These are phyloP conservation scores for Przewalskia tangutica DNA, from an alignment of 257 asterid species.

Conservation along the genomic window DNA sequence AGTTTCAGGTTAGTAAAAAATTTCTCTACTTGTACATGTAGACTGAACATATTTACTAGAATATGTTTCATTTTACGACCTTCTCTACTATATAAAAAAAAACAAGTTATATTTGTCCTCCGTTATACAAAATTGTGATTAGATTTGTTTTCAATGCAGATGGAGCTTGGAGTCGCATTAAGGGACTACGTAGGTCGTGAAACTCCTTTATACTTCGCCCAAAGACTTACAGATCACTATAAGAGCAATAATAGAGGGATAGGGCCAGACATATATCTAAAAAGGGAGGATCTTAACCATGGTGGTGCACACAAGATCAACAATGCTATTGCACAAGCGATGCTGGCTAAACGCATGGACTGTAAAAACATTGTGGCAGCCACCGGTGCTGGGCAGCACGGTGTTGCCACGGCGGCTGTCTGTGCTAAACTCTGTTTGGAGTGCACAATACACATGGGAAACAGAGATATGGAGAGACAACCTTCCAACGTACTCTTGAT, in stretches of 20 bases:
- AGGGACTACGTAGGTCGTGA: slow-evolving; percentile 74
- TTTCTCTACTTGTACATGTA: no score
- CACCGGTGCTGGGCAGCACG: slow-evolving; percentile 85
- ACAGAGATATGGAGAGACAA: slow-evolving; percentile 46
- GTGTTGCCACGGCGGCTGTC: slow-evolving; percentile 68
- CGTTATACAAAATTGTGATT: background rate
- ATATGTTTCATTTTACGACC: no score
- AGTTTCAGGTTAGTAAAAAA: slow-evolving; percentile 44
- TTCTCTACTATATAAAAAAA: no score
- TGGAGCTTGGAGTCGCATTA: slow-evolving; percentile 34
- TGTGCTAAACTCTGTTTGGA: slow-evolving; percentile 61
- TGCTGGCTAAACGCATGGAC: slow-evolving; percentile 73
- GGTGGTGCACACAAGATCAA: slow-evolving; percentile 80
- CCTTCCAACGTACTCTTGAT: slow-evolving; percentile 44
- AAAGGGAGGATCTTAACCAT: slow-evolving; percentile 71
- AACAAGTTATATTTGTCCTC: no score
- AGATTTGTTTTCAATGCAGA: slow-evolving; percentile 12
- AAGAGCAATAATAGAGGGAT: slow-evolving; percentile 25
- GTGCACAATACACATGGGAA: slow-evolving; percentile 53
- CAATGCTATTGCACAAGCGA: slow-evolving; percentile 80
- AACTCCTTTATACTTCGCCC: slow-evolving; percentile 65
- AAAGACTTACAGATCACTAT: slow-evolving; percentile 56
- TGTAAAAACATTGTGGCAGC: slow-evolving; percentile 38
- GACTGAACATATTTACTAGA: no score
- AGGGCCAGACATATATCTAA: slow-evolving; percentile 64